A percentile compares a stretch with the other conserved stretches of the same genome.
These are phyloP conservation scores for Dioscorea cayenensis DNA, from an alignment of 116 monocot species.

Conservation along the genomic window DNA sequence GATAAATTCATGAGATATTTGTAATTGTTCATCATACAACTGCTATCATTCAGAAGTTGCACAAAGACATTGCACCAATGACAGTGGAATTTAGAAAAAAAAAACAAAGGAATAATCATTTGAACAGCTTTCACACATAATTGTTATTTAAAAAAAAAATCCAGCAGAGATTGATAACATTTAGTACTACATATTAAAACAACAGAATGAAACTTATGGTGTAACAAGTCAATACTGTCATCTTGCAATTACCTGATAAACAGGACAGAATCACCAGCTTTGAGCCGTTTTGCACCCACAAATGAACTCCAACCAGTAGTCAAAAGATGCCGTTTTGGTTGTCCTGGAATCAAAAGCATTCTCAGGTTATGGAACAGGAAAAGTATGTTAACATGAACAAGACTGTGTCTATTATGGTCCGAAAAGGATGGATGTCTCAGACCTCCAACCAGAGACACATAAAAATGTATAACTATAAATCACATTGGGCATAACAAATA, in stretches of 20 bases:
- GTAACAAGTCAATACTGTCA: background rate
- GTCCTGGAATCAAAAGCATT: constrained; percentile 49
- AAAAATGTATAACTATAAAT: background rate
- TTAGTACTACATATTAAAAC: no score
- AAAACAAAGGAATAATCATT: background rate
- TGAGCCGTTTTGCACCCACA: constrained; percentile 83
- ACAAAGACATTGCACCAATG: background rate
- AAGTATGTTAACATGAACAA: background rate
- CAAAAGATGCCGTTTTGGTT: constrained; percentile 89
- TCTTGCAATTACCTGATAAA: constrained; percentile 60
- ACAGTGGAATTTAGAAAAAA: background rate
- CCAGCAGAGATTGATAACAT: no score
- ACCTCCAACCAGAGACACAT: background rate
- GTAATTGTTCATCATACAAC: background rate
- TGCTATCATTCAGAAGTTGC: background rate
- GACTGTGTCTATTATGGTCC: no score
- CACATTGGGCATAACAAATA: background rate
- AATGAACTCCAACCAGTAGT: constrained; percentile 97
- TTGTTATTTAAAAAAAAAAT: no score
- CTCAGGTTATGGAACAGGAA: background rate
- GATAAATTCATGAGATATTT: background rate
- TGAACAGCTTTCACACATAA: no score
- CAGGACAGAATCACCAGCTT: constrained; percentile 89
- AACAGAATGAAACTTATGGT: background rate
- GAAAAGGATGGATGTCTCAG: background rate